These are phyloP conservation scores for Rhodomyrtus psidioides DNA, from an alignment of 441 rosid genomes.

Conservation along the genomic window DNA sequence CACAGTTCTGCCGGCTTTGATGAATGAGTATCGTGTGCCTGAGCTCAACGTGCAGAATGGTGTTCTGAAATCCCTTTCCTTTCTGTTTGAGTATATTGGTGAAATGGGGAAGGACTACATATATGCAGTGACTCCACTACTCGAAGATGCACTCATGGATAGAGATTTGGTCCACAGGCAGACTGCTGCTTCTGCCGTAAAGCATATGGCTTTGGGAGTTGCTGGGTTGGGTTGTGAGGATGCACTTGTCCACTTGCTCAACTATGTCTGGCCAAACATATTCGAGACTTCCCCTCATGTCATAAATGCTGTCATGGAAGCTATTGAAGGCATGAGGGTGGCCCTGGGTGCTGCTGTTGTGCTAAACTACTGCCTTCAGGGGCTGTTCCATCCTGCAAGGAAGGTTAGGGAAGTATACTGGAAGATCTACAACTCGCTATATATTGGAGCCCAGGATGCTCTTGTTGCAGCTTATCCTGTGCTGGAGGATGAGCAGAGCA, in stretches of 20 bases:
- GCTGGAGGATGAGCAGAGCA: conserved; percentile 66
- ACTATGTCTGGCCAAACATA: conserved; percentile 96
- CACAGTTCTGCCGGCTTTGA: conserved; percentile 84
- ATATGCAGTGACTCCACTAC: conserved; percentile 95
- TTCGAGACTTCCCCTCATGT: conserved; percentile 99
- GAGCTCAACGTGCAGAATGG: conserved; percentile 98
- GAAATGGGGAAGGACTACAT: conserved; percentile 99
- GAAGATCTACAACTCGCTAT: conserved; percentile 95
- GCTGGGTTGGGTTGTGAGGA: conserved; percentile 99
- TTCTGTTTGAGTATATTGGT: conserved; percentile 93
- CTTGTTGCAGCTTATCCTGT: conserved; percentile 90
- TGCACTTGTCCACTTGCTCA: conserved; percentile 77
- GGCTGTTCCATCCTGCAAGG: conserved; percentile 93
- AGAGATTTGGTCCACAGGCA: conserved; percentile 96
- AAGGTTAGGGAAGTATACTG: conserved; percentile 98
- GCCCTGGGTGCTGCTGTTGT: conserved; percentile 82
- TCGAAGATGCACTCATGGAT: conserved; percentile 97
- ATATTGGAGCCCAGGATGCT: conserved; percentile 84
- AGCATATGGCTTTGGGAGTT: conserved; percentile 97
- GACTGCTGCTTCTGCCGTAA: conserved; percentile 96
- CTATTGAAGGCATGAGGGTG: conserved; percentile 92
- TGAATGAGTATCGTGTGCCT: conserved; percentile 95
- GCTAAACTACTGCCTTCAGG: conserved; percentile 92
- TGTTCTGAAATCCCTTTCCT: conserved; percentile 89
- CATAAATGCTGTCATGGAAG: conserved; percentile 92